Conservation (phyloP, 1,284 basidiomycete genomes). For the Ceratobasidium sp. region DNA sequence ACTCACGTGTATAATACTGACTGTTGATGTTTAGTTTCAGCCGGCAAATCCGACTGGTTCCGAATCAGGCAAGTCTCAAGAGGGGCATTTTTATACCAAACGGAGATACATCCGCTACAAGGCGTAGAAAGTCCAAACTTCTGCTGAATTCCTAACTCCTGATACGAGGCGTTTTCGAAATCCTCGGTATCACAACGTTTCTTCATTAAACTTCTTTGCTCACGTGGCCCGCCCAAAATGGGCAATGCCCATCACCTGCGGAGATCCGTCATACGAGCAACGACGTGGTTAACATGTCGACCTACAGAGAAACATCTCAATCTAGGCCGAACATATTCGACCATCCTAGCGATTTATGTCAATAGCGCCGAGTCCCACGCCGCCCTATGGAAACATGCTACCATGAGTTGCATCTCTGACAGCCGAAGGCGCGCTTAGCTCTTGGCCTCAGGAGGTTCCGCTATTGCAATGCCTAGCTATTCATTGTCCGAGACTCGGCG, state of each 20-base stretch:
- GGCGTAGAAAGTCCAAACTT: background rate
- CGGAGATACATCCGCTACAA: background rate
- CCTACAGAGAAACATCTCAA: background rate
- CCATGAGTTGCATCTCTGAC: background rate
- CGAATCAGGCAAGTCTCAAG: background rate
- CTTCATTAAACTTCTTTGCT: background rate
- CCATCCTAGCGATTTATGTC: background rate
- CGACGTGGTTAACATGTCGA: background rate
- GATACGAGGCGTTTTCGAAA: constrained; percentile 2
- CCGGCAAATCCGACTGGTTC: background rate
- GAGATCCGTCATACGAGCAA: background rate
- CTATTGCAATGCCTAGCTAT: background rate
- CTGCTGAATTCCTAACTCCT: background rate
- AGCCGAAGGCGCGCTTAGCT: constrained; percentile 19
- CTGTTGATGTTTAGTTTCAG: background rate
- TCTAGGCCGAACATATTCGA: background rate
- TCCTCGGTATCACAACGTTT: background rate
- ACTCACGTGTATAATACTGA: background rate
- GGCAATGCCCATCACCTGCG: constrained; percentile 22
- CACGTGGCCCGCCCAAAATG: constrained; percentile 26
- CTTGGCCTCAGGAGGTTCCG: constrained; percentile 17
- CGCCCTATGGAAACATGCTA: constrained; percentile 14
- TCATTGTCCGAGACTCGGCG: constrained; percentile 20
- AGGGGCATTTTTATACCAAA: background rate
- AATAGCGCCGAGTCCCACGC: background rate